Evolutionary conservation across 2,329 filamentous ascomycete species (phyloP), one percentile per base, ranked within the genome.

Genomic region (Boeremia lycopersici): DNA sequence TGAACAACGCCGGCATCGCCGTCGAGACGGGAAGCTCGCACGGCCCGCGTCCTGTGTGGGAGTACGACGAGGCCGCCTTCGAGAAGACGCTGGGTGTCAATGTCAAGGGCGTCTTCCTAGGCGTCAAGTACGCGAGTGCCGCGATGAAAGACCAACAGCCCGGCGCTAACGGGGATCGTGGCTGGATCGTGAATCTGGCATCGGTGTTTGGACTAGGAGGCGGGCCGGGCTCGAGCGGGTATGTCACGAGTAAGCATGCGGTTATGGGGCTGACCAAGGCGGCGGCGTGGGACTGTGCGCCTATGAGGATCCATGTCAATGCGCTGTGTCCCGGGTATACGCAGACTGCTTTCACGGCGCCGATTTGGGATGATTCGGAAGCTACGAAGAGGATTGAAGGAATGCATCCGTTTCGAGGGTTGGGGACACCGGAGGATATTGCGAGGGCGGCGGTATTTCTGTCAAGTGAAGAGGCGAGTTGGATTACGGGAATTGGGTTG

Each of bases 161-260:
- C 0, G 66, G 72, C 4, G 23, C 59, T 17, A 62, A 38, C 26
- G 68, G 68, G 11, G 69, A 74, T 48, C 69, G 82, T 29, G 84
- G 83, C 3, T 74, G 75, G 61, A 86, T 86, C 60, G 74, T 86
- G 55, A 86, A 86, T 62, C 70, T 84, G 2, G 74, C 81, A 0
- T 81, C 77, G 49, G 79, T 85, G 60, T 83, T 50, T 28, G 48
- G 44, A 11, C 38, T 50, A 9, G 43, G 43, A 15, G 46, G 55
- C 28, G 51, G 50, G 0, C 12, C 39, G 2, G 12, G 23, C 7
- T 52, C 48, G 6, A 64, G 59, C 48, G 7, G 63, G 2, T 84
- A 84, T 44, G 71, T 73, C 10, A 75, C 81, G 0, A 79, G 77
- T 0, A 84, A 84, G 56, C 80, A 79, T 6, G 81, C 79, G 0